These are phyloP conservation scores for Chlorella vulgaris DNA, from an alignment of 139 green algal species.

Conservation along the genomic window DNA sequence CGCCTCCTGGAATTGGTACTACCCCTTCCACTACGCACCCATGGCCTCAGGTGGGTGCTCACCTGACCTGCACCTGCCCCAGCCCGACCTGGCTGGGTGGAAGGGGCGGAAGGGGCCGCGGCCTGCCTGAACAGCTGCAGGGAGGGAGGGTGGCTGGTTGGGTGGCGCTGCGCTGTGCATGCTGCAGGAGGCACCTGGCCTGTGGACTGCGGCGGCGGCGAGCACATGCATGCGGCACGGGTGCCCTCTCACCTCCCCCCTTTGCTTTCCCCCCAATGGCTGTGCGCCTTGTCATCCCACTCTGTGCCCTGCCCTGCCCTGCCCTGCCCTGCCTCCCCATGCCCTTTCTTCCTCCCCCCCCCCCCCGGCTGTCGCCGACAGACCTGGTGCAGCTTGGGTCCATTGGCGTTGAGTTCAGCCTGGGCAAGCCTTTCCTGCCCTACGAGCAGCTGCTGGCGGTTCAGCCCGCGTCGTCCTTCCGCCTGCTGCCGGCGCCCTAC, in stretches of 20 bases:
- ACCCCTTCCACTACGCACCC: conserved; percentile 92
- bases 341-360: background rate
- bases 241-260: no score
- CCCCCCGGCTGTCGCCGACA: background rate
- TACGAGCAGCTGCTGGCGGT: conserved; percentile 94
- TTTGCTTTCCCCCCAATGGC: no score
- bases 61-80: background rate
- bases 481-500: conserved; percentile 80
- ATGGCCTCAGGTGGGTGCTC: conserved; percentile 65
- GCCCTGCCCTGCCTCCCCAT: background rate
- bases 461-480: conserved; percentile 69
- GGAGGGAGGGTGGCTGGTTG: no score
- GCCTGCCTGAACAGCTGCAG: no score
- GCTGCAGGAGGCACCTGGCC: no score
- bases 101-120: no score
- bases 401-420: conserved; percentile 59
- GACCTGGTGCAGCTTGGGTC: conserved; percentile 34
- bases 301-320: no score
- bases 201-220: no score
- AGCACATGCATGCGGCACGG: no score
- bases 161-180: no score
- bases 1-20: conserved; percentile 94
- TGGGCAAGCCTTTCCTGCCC: conserved; percentile 82
- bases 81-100: no score
- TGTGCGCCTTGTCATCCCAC: no score